Evolutionary conservation across 2,329 filamentous ascomycete genomes (phyloP).

Genomic region (Ceratocystis ficicola): DNA sequence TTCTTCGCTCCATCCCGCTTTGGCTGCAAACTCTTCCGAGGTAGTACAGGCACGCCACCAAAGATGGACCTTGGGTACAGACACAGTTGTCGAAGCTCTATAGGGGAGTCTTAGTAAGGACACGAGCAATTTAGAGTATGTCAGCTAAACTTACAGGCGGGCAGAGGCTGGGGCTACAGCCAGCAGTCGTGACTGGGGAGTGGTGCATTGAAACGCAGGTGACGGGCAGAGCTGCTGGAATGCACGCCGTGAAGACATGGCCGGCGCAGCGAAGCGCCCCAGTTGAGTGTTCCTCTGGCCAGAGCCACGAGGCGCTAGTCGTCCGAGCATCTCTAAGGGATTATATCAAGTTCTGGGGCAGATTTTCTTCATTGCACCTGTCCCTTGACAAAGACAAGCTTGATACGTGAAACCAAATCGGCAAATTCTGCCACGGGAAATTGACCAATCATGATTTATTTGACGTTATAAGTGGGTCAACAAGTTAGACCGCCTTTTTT

Average conservation of each 20-base stretch:
- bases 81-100: constrained; percentile 14
- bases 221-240: background rate
- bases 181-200: background rate
- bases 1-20: constrained; percentile 8
- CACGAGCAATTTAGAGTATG: background rate
- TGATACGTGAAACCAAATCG: background rate
- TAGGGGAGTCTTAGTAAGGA: background rate
- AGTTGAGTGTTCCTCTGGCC: background rate
- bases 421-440: constrained; percentile 5
- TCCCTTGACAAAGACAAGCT: background rate
- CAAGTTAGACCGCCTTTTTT: constrained; percentile 15
- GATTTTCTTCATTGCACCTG: background rate
- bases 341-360: background rate
- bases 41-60: constrained; percentile 20
- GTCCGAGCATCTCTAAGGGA: constrained; percentile 7
- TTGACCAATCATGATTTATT: background rate
- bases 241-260: background rate
- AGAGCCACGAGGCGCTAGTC: constrained; percentile 16
- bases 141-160: constrained; percentile 9
- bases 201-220: background rate
- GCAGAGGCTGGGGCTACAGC: background rate
- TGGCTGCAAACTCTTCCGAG: constrained; percentile 19
- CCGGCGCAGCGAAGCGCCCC: background rate
- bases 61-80: constrained; percentile 5
- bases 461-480: constrained; percentile 13